These are phyloP conservation scores for Cephaloascus fragrans DNA, from an alignment of 805 yeast species.

Conservation along the genomic window DNA sequence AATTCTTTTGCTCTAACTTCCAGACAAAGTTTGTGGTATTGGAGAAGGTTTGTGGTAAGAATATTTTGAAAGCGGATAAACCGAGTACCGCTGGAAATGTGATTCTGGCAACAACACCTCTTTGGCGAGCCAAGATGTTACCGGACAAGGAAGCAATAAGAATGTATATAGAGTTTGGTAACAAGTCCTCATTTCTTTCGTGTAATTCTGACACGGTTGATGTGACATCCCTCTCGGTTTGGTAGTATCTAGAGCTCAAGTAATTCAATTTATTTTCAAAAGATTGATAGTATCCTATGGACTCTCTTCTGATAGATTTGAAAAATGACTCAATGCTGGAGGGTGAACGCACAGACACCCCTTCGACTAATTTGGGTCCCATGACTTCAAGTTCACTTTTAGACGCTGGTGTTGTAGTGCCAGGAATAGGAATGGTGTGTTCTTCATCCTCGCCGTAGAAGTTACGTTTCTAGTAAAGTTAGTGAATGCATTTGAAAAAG, in stretches of 20 bases:
- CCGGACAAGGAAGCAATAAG: conserved; percentile 65
- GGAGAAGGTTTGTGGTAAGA: conserved; percentile 62
- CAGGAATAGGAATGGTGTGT: conserved; percentile 37
- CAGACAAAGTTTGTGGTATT: conserved; percentile 52
- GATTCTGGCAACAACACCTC: conserved; percentile 44
- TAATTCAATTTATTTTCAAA: conserved; percentile 32
- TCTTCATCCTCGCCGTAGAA: conserved; percentile 46
- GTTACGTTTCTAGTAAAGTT: conserved; percentile 15
- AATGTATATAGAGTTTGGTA: conserved; percentile 65
- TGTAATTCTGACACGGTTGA: conserved; percentile 56
- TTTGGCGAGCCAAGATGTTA: conserved; percentile 60
- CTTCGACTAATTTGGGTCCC: conserved; percentile 42
- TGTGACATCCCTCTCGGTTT: conserved; percentile 54
- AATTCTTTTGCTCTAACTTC: conserved; percentile 45
- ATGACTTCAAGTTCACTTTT: conserved; percentile 29
- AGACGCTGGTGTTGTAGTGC: conserved; percentile 34
- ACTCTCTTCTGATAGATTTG: conserved; percentile 34
- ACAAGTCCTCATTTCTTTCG: conserved; percentile 52
- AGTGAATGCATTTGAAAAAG: background rate
- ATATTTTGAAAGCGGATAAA: conserved; percentile 50
- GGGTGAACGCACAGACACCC: conserved; percentile 47
- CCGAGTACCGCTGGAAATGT: conserved; percentile 55
- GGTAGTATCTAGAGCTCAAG: conserved; percentile 39
- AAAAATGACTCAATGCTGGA: conserved; percentile 37
- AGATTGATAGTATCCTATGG: conserved; percentile 18